Base-by-base conservation (phyloP, 768 basidiomycete genomes). In the Tricholoma sp. region DNA sequence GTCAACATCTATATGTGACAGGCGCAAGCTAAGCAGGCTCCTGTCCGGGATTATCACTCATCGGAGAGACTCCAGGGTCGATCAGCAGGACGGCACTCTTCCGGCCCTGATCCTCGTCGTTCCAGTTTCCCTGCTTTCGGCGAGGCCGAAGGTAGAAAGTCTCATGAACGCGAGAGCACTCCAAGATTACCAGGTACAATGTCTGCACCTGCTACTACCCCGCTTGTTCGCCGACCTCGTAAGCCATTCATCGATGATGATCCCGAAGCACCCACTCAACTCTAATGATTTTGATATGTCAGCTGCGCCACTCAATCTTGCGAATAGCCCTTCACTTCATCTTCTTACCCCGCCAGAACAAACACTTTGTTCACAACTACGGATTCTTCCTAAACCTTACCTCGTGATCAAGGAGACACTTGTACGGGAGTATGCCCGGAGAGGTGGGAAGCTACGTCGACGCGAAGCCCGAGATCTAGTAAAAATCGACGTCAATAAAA, bases 361-460 rank as follows among this genome's bases (percentile, higher is more conserved):
- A 69, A 76, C 80, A 0, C 84, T 98, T 18, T 98, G 97, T 68
- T 90, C 93, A 2, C 80, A 83, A 54, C 80, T 98, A 31, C 88
- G 94, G 6, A 94, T 99, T 56, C 79, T 97, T 17, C 96, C 97
- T 0, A 92, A 93, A 66, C 94, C 97, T 0, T 99, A 97, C 69
- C 84, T 99, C 52, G 84, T 90, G 58, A 91, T 98, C 74, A 99
- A 99, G 69, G 94, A 97, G 70, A 92, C 89, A 4, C 82, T 97
- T 41, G 86, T 99, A 31, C 84, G 94, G 32, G 96, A 98, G 74
- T 97, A 93, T 63, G 92, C 91, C 1, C 80, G 93, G 28, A 79
- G 94, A 54, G 89, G 90, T 18, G 95, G 95, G 10, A 89, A 91
- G 68, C 78, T 98, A 44, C 88, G 90, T 50, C 81, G 91, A 31